These are phyloP conservation scores for Calonectria pseudoreteaudii DNA, from an alignment of 2,329 filamentous ascomycete species.

Conservation along the genomic window DNA sequence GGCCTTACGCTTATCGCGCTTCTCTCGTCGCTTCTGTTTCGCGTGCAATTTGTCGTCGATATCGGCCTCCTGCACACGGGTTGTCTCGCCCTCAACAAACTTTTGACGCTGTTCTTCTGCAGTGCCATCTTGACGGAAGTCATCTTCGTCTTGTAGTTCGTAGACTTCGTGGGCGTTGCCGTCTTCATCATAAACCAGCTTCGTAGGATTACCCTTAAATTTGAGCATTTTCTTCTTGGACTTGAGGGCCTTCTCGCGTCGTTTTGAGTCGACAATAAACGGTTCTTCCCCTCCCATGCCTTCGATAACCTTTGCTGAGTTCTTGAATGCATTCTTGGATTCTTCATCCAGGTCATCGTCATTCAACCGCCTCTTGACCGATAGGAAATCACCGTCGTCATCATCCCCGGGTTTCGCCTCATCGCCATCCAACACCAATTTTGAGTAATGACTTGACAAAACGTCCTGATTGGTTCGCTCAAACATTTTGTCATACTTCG, in stretches of 20 bases:
- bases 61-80: slow-evolving; percentile 80
- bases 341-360: slow-evolving; percentile 72
- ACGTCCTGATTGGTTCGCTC: slow-evolving; percentile 97
- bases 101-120: slow-evolving; percentile 80
- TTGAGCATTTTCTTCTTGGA: slow-evolving; percentile 96
- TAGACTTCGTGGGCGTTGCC: slow-evolving; percentile 88
- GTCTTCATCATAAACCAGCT: slow-evolving; percentile 92
- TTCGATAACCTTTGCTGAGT: slow-evolving; percentile 69
- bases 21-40: slow-evolving; percentile 82
- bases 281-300: slow-evolving; percentile 78
- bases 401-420: slow-evolving; percentile 62
- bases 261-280: slow-evolving; percentile 91
- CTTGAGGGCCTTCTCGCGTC: slow-evolving; percentile 92
- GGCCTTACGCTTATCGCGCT: slow-evolving; percentile 79
- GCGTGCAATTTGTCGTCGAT: slow-evolving; percentile 83
- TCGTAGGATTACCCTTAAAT: slow-evolving; percentile 86
- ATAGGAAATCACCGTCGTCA: slow-evolving; percentile 84
- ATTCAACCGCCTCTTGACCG: slow-evolving; percentile 87
- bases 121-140: slow-evolving; percentile 80
- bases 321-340: slow-evolving; percentile 56
- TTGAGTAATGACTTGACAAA: slow-evolving; percentile 91
- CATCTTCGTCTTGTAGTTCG: slow-evolving; percentile 86
- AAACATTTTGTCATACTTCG: slow-evolving; percentile 98
- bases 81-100: slow-evolving; percentile 82
- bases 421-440: slow-evolving; percentile 76